Conservation (phyloP, 2,329 filamentous ascomycete genomes). For the Didymellaceae sp. region DNA sequence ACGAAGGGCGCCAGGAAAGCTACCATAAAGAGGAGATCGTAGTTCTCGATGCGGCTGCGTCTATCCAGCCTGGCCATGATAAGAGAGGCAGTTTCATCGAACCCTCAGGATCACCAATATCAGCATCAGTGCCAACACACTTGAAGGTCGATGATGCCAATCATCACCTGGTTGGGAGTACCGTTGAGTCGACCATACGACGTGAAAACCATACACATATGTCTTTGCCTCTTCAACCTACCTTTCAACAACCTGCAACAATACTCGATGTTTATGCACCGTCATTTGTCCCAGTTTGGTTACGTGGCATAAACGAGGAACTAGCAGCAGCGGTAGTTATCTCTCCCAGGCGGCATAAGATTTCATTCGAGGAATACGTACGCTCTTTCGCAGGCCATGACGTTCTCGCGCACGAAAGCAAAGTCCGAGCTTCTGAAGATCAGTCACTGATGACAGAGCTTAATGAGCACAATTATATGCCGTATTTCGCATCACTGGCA, state of each 20-base stretch:
- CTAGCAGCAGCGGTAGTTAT: neutral
- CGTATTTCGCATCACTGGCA: conserved; percentile 21
- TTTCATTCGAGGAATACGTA: conserved; percentile 25
- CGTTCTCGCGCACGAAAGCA: conserved; percentile 19
- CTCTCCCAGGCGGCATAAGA: conserved; percentile 20
- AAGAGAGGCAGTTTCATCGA: too few relatives aligned
- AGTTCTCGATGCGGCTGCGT: too few relatives aligned
- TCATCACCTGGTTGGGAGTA: neutral
- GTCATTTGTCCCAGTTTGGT: neutral
- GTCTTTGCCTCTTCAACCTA: neutral
- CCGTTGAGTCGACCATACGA: neutral
- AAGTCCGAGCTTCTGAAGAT: neutral
- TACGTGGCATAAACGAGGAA: conserved; percentile 6
- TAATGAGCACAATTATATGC: conserved; percentile 22
- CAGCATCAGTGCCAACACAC: too few relatives aligned
- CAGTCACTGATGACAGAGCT: neutral
- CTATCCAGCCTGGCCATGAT: too few relatives aligned
- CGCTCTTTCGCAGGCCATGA: conserved; percentile 26
- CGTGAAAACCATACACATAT: neutral
- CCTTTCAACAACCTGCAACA: neutral
- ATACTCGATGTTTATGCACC: conserved; percentile 6
- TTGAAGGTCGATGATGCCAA: neutral
- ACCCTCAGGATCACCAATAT: too few relatives aligned
- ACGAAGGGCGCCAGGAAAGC: too few relatives aligned
- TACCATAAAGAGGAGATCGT: too few relatives aligned